These are phyloP conservation scores for Sherardia arvensis DNA, from an alignment of 257 asterid species.

Conservation along the genomic window DNA sequence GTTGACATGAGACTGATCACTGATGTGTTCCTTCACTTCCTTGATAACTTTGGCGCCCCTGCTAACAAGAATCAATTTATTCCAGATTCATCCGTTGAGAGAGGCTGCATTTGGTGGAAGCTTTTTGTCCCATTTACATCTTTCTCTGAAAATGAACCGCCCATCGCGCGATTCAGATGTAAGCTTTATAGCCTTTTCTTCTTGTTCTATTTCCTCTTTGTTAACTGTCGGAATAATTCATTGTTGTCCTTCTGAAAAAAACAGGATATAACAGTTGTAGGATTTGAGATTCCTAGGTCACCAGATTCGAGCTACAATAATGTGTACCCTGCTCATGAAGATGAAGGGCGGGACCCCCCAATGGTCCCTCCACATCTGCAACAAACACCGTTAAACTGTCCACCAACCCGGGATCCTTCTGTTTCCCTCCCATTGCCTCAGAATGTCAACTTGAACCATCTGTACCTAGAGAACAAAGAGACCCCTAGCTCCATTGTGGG, in stretches of 20 bases:
- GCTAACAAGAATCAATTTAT: neutral
- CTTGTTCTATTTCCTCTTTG: neutral
- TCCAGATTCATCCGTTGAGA: neutral
- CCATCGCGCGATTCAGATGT: constrained; percentile 51
- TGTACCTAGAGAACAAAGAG: constrained; percentile 71
- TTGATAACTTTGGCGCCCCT: neutral
- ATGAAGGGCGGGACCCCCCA: constrained; percentile 82
- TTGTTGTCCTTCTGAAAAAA: constrained; percentile 1
- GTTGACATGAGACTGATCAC: neutral
- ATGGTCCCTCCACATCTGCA: constrained; percentile 65
- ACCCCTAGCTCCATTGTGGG: constrained; percentile 68
- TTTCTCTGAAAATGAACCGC: constrained; percentile 36
- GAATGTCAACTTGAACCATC: constrained; percentile 73
- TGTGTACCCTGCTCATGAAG: constrained; percentile 54
- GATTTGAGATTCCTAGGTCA: constrained; percentile 75
- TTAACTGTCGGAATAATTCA: neutral
- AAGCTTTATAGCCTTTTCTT: constrained; percentile 17
- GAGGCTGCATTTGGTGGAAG: neutral
- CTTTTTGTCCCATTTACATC: neutral
- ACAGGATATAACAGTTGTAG: constrained; percentile 77
- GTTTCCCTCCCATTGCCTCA: constrained; percentile 57
- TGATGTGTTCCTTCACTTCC: neutral
- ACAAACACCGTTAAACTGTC: constrained; percentile 55
- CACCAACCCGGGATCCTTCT: constrained; percentile 29
- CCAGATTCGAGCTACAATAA: constrained; percentile 83